A percentile compares a stretch with the other conserved stretches of the same genome.
phyloP scores from a whole-genome alignment of 1,139 yeast genomes.

The Saccharomyces hybrid region DNA sequence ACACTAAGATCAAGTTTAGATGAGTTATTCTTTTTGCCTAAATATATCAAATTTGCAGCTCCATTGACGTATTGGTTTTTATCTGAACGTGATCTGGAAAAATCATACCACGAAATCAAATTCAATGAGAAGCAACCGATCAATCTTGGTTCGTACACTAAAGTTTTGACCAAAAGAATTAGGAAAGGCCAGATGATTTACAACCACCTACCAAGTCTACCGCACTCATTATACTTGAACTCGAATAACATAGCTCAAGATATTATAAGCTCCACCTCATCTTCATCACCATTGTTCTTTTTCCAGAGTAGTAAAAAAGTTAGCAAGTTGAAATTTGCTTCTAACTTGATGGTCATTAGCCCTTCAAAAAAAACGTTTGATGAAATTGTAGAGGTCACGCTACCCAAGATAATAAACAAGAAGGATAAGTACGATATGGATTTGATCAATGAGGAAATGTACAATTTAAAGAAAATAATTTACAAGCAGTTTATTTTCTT shows the following conservation, averaged over 20 bases:
- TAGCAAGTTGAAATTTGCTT: conserved; percentile 23
- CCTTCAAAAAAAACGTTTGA: conserved; percentile 23
- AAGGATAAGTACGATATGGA: conserved; percentile 28
- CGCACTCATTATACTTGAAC: conserved; percentile 21
- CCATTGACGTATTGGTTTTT: conserved; percentile 30
- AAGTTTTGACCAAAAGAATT: conserved; percentile 16
- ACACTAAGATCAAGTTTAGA: conserved; percentile 34
- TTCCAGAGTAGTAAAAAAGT: conserved; percentile 12
- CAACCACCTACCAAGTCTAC: conserved; percentile 30
- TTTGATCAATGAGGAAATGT: conserved; percentile 27
- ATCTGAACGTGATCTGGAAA: conserved; percentile 16
- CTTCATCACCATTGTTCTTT: conserved; percentile 19
- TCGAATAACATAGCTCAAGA: conserved; percentile 26
- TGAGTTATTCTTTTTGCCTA: conserved; percentile 42
- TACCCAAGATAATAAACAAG: conserved; percentile 18
- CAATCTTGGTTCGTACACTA: conserved; percentile 21
- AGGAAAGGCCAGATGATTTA: conserved; percentile 24
- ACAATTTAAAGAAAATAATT: conserved; percentile 24
- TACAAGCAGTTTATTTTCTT: conserved; percentile 26
- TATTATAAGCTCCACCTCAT: conserved; percentile 20
- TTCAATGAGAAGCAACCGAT: conserved; percentile 16
- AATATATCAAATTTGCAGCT: conserved; percentile 29
- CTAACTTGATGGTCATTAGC: conserved; percentile 31
- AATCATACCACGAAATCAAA: conserved; percentile 18
- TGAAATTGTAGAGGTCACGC: conserved; percentile 10